Evolutionary conservation across 352 stramenopile species (phyloP).

Genomic region (Peronosclerospora sorghi): DNA sequence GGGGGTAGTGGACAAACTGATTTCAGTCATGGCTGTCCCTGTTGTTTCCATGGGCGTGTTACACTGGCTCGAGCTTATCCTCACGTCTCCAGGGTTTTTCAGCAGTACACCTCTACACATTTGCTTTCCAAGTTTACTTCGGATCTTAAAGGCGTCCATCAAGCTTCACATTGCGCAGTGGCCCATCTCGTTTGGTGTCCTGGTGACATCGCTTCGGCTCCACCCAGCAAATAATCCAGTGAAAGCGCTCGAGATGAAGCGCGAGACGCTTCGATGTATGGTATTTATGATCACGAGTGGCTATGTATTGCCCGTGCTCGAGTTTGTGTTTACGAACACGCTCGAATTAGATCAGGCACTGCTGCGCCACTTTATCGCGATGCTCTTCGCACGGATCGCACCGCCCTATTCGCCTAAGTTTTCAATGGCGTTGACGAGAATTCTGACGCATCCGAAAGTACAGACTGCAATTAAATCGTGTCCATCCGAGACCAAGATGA

Average conservation of each 20-base stretch:
- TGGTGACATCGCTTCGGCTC: constrained; percentile 62
- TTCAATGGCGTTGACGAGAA: constrained; percentile 48
- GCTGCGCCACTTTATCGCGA: constrained; percentile 76
- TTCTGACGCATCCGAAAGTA: constrained; percentile 78
- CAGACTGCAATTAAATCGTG: constrained; percentile 75
- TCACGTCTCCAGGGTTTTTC: constrained; percentile 63
- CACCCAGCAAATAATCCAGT: constrained; percentile 77
- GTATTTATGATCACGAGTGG: constrained; percentile 82
- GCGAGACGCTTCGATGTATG: constrained; percentile 76
- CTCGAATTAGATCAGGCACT: constrained; percentile 73
- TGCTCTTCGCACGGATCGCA: constrained; percentile 62
- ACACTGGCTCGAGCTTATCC: constrained; percentile 72
- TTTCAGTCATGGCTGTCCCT: constrained; percentile 64
- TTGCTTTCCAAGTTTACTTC: constrained; percentile 73
- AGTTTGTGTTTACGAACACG: constrained; percentile 76
- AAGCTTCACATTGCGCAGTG: constrained; percentile 68
- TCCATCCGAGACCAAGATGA: constrained; percentile 62
- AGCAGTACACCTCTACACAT: constrained; percentile 79
- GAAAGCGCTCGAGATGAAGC: constrained; percentile 78
- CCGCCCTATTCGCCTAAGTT: constrained; percentile 75
- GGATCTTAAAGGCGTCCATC: constrained; percentile 70
- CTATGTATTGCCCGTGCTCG: constrained; percentile 74
- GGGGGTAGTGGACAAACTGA: constrained; percentile 69
- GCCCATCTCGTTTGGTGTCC: constrained; percentile 70
- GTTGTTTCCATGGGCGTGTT: constrained; percentile 80